phyloP scores from a whole-genome alignment of 192 early-diverging fungal genomes.

The Funneliformis mosseae region DNA sequence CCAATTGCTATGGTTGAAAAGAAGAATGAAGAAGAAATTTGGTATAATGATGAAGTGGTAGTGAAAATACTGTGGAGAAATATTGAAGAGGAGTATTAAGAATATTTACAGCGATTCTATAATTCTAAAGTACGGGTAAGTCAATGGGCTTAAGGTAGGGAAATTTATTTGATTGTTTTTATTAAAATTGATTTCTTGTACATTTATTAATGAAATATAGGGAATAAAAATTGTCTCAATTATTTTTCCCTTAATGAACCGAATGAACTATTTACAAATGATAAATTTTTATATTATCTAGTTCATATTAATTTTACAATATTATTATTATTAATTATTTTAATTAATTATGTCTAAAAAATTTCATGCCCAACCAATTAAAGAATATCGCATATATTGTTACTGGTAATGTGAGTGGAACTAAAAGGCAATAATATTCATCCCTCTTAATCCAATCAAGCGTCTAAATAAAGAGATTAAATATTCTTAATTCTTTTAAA shows the following conservation, averaged over 20 bases:
- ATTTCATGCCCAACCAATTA: slow-evolving; percentile 97
- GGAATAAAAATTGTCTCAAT: neutral
- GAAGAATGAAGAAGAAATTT: neutral
- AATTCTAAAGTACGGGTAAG: neutral
- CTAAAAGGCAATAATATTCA: slow-evolving; percentile 79
- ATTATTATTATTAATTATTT: neutral
- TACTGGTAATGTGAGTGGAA: slow-evolving; percentile 79
- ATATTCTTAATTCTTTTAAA: neutral
- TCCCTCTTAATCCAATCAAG: slow-evolving; percentile 76
- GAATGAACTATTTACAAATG: too few relatives aligned
- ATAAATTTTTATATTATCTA: too few relatives aligned
- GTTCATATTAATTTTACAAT: neutral
- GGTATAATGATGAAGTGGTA: slow-evolving; percentile 10
- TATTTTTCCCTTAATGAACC: too few relatives aligned
- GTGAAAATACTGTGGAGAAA: slow-evolving; percentile 3
- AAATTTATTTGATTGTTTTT: too few relatives aligned
- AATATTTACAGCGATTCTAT: neutral
- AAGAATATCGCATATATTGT: slow-evolving; percentile 76
- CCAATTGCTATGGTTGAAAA: neutral
- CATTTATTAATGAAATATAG: neutral
- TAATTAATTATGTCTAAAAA: slow-evolving; percentile 81
- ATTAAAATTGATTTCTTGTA: too few relatives aligned
- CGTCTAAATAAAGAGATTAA: slow-evolving; percentile 36
- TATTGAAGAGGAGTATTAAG: neutral
- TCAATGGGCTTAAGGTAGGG: neutral